Evolutionary conservation across 345 rosid species (phyloP).

Genomic region (Anacardium occidentale): DNA sequence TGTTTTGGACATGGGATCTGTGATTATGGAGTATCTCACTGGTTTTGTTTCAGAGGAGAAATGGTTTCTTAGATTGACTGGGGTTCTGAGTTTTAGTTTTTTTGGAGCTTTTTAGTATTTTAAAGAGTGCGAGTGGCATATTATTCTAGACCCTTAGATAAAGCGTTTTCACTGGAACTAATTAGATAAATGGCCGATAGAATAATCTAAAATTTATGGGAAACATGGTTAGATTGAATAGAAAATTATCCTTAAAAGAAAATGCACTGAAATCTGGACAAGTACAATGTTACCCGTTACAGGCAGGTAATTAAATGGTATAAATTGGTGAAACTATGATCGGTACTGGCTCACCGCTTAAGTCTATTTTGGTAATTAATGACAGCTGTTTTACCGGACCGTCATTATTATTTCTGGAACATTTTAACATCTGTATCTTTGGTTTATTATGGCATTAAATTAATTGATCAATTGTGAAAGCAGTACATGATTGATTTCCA

Average conservation of each 20-base stretch:
- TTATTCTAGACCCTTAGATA: neutral
- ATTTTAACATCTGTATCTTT: no score
- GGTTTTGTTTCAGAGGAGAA: no score
- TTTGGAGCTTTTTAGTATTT: neutral
- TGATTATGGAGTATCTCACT: neutral
- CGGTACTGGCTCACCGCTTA: no score
- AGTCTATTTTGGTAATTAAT: no score
- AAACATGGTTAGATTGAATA: neutral
- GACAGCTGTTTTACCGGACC: no score
- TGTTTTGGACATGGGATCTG: slow-evolving; percentile 7
- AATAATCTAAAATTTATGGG: neutral
- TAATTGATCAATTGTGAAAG: no score
- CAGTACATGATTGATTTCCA: neutral
- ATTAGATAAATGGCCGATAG: neutral
- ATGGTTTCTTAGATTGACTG: no score
- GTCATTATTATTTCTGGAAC: no score
- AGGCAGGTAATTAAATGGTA: neutral
- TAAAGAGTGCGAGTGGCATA: neutral
- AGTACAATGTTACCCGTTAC: neutral
- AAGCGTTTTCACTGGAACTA: neutral
- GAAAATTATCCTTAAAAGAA: neutral
- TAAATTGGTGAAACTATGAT: neutral
- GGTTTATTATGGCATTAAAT: no score
- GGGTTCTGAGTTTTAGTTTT: no score
- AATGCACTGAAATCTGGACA: neutral